These are phyloP conservation scores for Rubia peregrina DNA, from an alignment of 305 asterid species.

Conservation along the genomic window DNA sequence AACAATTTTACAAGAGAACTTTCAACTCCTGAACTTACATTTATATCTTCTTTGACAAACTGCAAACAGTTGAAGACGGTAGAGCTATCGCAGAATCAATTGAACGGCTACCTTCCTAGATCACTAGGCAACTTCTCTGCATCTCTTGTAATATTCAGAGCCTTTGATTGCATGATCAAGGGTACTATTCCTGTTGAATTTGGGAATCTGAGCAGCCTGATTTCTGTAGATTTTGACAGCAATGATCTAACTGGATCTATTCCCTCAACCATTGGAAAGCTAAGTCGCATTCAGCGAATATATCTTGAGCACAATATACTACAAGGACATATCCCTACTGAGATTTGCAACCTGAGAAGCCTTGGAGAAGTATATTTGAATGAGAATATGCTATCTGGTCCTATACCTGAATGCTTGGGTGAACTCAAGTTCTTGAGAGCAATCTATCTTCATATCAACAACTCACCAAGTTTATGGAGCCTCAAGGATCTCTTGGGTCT, in stretches of 20 bases:
- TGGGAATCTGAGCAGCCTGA: constrained; percentile 11
- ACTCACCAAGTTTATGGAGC: constrained; percentile 15
- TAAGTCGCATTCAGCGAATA: constrained; percentile 14
- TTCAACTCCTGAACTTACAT: constrained; percentile 12
- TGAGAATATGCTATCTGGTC: constrained; percentile 20
- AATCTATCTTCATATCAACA: constrained; percentile 20
- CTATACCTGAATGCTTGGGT: constrained; percentile 23
- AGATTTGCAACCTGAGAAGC: constrained; percentile 15
- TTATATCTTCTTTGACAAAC: constrained; percentile 19
- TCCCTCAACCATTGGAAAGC: constrained; percentile 14
- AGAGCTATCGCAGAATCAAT: constrained; percentile 6
- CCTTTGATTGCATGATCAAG: constrained; percentile 4
- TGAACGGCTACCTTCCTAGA: constrained; percentile 11
- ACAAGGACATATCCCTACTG: constrained; percentile 18
- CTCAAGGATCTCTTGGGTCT: constrained; percentile 16
- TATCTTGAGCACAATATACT: constrained; percentile 21
- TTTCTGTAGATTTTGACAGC: constrained; percentile 12
- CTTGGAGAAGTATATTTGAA: constrained; percentile 21
- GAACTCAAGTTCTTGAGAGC: constrained; percentile 15
- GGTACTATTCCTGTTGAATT: constrained; percentile 18
- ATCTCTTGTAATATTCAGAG: constrained; percentile 4
- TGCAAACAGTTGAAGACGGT: constrained; percentile 14
- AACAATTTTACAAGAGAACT: constrained; percentile 16
- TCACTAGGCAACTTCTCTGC: constrained; percentile 17
- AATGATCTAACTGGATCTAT: constrained; percentile 19